Percentiles rank a stretch among this genome's conserved stretches.
phyloP scores from a whole-genome alignment of 208 protist species.

The Acanthamoeba royreba region DNA sequence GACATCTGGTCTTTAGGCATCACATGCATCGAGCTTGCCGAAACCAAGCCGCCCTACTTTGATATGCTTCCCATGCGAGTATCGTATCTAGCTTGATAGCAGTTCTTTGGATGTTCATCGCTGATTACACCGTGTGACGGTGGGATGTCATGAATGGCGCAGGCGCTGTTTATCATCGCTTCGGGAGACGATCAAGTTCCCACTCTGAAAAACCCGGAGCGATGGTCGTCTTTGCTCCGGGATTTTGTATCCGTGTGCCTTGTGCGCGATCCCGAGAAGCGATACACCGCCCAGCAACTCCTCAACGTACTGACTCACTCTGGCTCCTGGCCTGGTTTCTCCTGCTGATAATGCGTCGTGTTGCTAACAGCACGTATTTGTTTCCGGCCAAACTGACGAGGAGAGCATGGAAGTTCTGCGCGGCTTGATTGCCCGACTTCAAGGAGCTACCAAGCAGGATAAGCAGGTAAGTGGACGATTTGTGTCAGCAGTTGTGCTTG shows the following conservation, averaged over 20 bases:
- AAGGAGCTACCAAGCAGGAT: not conserved
- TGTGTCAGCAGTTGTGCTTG: too few species aligned
- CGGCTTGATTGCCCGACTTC: not conserved
- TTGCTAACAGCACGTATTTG: not conserved
- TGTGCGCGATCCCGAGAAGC: not conserved
- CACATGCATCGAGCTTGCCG: not conserved
- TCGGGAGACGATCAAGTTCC: not conserved
- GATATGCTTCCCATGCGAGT: slow-evolving; percentile 23
- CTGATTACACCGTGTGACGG: too few species aligned
- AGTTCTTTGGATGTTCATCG: too few species aligned
- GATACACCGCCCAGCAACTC: not conserved
- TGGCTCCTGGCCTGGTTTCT: not conserved
- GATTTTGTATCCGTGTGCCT: not conserved
- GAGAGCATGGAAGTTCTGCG: not conserved
- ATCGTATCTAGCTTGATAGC: too few species aligned
- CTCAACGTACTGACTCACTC: not conserved
- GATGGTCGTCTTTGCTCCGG: not conserved
- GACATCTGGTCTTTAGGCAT: not conserved
- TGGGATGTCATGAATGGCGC: too few species aligned
- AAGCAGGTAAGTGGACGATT: not conserved
- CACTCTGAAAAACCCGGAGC: not conserved
- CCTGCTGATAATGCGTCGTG: too few species aligned
- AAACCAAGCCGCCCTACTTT: slow-evolving; percentile 4
- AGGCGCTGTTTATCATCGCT: slow-evolving; percentile 8
- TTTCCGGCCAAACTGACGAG: not conserved